Conservation (phyloP, 352 stramenopile species). For the Pythium aphanidermatum region DNA sequence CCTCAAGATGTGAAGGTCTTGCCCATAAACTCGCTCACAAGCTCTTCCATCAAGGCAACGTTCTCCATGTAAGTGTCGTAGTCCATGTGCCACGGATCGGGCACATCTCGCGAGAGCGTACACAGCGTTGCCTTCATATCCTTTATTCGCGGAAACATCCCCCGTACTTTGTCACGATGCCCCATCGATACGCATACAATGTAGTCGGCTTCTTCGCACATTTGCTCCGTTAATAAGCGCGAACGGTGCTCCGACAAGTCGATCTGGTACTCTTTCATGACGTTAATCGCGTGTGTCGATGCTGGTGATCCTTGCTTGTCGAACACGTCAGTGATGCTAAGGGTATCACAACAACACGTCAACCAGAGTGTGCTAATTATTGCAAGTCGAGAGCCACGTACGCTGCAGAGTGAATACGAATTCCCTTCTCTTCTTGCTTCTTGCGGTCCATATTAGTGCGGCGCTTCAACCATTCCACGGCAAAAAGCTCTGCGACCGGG, state of each 20-base stretch:
- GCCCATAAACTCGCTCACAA: slow-evolving; percentile 70
- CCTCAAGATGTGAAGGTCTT: slow-evolving; percentile 22
- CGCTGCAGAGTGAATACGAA: slow-evolving; percentile 65
- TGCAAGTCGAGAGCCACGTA: slow-evolving; percentile 23
- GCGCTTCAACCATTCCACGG: slow-evolving; percentile 72
- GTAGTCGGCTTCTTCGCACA: slow-evolving; percentile 62
- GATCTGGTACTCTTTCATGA: slow-evolving; percentile 74
- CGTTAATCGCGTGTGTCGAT: slow-evolving; percentile 51
- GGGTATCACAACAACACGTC: too few species aligned
- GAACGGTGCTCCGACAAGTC: slow-evolving; percentile 63
- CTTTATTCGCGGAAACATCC: slow-evolving; percentile 58
- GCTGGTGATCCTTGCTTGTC: slow-evolving; percentile 54
- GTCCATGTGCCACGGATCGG: slow-evolving; percentile 78
- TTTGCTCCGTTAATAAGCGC: slow-evolving; percentile 54
- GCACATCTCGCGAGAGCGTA: slow-evolving; percentile 55
- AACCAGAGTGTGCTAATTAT: not conserved
- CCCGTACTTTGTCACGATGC: slow-evolving; percentile 49
- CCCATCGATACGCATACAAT: slow-evolving; percentile 69
- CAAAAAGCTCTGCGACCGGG: slow-evolving; percentile 66
- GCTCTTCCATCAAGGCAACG: slow-evolving; percentile 65
- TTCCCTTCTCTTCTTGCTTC: slow-evolving; percentile 61
- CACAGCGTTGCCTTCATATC: slow-evolving; percentile 49
- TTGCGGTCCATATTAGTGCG: slow-evolving; percentile 56
- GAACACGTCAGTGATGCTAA: slow-evolving; percentile 73
- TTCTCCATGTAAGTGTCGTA: slow-evolving; percentile 82